phyloP scores from a whole-genome alignment of 306 rosid species.

The Mimosa bimucronata region DNA sequence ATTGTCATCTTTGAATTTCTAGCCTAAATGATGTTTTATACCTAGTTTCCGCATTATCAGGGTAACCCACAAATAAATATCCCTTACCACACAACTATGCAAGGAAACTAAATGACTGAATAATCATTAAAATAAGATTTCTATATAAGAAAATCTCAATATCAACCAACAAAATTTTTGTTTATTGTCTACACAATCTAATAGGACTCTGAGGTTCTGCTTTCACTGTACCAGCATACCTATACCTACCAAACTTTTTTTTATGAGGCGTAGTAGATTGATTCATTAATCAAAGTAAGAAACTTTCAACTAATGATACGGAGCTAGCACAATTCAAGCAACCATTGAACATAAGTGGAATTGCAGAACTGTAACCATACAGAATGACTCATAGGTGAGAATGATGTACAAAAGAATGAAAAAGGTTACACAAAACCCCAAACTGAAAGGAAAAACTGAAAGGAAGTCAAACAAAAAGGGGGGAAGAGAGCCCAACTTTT shows the following conservation, averaged over 20 bases:
- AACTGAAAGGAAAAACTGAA: neutral
- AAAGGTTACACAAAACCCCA: neutral
- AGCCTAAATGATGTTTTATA: neutral
- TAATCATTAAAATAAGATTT: neutral
- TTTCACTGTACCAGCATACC: neutral
- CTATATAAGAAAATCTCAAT: neutral
- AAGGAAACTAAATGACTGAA: neutral
- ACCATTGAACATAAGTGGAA: neutral
- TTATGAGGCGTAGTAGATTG: neutral
- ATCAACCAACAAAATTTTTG: neutral
- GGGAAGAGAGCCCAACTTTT: neutral
- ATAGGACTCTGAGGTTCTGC: neutral
- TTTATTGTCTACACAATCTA: neutral
- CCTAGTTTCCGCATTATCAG: neutral
- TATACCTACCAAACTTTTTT: too few species aligned
- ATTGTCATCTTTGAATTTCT: neutral
- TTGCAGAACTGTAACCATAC: constrained; percentile 5
- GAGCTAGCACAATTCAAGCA: constrained; percentile 14
- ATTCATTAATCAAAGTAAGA: neutral
- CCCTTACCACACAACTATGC: neutral
- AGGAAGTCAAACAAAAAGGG: neutral
- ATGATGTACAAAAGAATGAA: neutral
- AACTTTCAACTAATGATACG: constrained; percentile 10
- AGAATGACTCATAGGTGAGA: neutral
- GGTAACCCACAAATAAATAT: neutral